Percentiles rank a stretch among this genome's conserved stretches.
phyloP scores from a whole-genome alignment of 2,329 filamentous ascomycete species.

The Alternaria sp. region DNA sequence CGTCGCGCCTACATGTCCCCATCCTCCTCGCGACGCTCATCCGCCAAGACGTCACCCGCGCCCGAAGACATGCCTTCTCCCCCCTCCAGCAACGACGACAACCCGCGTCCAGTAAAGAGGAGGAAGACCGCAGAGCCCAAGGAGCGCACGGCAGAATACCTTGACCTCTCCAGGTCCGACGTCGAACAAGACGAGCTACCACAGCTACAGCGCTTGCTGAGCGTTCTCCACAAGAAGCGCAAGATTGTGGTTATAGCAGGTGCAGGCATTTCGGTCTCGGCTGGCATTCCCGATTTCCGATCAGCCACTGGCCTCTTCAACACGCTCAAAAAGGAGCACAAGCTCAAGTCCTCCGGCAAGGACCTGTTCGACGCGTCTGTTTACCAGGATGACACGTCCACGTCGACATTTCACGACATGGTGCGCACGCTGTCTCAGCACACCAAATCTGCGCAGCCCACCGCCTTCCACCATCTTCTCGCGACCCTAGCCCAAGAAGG shows the following conservation, averaged over 20 bases:
- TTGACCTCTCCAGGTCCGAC: constrained; percentile 69
- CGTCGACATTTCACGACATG: constrained; percentile 94
- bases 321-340: constrained; percentile 82
- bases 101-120: constrained; percentile 75
- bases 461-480: constrained; percentile 89
- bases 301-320: constrained; percentile 90
- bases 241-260: constrained; percentile 97
- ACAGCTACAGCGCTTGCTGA: constrained; percentile 73
- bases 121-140: constrained; percentile 64
- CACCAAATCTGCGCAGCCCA: constrained; percentile 78
- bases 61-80: constrained; percentile 54
- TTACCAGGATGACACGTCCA: constrained; percentile 89
- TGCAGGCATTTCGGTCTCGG: constrained; percentile 94
- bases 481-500: constrained; percentile 88
- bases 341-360: constrained; percentile 91
- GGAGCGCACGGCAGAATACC: constrained; percentile 78
- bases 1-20: constrained; percentile 45
- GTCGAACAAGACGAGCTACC: constrained; percentile 63
- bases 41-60: constrained; percentile 53
- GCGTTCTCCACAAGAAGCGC: constrained; percentile 82
- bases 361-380: constrained; percentile 97
- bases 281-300: constrained; percentile 96
- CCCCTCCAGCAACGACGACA: constrained; percentile 62
- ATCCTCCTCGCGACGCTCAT: constrained; percentile 55
- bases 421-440: constrained; percentile 84